A percentile compares a stretch with the other conserved stretches of the same genome.
phyloP scores from a whole-genome alignment of 2,329 filamentous ascomycete species.

The Aspergillus fijiensis region DNA sequence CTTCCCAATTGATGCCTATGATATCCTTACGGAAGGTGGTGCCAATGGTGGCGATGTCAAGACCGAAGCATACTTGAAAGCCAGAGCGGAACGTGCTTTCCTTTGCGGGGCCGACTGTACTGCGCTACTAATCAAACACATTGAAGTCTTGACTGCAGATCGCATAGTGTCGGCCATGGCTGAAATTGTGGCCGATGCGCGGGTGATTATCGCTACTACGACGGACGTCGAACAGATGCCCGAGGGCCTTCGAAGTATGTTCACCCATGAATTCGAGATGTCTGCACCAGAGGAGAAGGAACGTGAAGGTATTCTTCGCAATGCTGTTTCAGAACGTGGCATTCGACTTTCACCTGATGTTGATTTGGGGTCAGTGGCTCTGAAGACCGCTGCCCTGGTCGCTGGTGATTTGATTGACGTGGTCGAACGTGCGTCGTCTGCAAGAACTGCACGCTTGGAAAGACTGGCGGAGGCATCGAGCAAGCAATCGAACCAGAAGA shows the following conservation, averaged over 20 bases:
- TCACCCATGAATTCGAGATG: conserved; percentile 95
- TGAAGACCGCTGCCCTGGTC: conserved; percentile 94
- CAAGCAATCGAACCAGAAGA: conserved; percentile 29
- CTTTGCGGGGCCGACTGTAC: conserved; percentile 83
- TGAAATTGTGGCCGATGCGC: conserved; percentile 73
- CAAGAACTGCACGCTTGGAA: conserved; percentile 73
- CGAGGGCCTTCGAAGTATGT: conserved; percentile 82
- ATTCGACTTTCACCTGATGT: conserved; percentile 79
- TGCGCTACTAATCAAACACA: conserved; percentile 79
- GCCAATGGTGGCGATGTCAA: conserved; percentile 88
- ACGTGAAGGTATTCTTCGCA: conserved; percentile 79
- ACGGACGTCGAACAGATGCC: conserved; percentile 94
- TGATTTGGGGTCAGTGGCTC: conserved; percentile 77
- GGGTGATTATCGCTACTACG: conserved; percentile 88
- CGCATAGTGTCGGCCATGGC: conserved; percentile 82
- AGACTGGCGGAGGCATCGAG: conserved; percentile 56
- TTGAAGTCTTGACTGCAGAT: conserved; percentile 88
- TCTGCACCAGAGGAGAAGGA: conserved; percentile 88
- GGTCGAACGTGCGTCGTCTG: conserved; percentile 81
- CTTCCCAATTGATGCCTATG: conserved; percentile 86
- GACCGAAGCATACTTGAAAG: conserved; percentile 85
- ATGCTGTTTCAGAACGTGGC: conserved; percentile 72
- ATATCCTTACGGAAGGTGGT: conserved; percentile 88
- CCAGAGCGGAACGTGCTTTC: conserved; percentile 82
- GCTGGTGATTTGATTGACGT: conserved; percentile 94